Conservation (phyloP, 2,329 filamentous ascomycete species). For the Amylocarpus encephaloides region DNA sequence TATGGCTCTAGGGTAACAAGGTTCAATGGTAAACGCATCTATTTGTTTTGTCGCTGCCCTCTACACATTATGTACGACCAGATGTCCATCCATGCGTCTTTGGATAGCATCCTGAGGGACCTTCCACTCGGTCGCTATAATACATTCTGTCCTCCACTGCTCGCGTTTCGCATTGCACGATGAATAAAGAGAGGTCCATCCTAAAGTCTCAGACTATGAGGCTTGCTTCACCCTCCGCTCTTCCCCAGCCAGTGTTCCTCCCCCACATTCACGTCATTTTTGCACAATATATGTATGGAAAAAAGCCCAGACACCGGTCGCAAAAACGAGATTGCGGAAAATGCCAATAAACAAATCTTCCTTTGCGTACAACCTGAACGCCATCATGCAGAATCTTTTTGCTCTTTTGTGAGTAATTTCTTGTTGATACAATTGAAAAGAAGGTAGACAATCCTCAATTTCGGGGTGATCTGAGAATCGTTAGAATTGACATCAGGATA, state of each 20-base stretch:
- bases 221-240: neutral
- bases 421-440: slow-evolving; percentile 27
- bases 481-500: slow-evolving; percentile 4
- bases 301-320: slow-evolving; percentile 12
- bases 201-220: slow-evolving; percentile 7
- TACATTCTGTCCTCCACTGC: neutral
- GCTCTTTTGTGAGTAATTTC: slow-evolving; percentile 17
- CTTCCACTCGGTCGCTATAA: neutral
- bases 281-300: slow-evolving; percentile 2
- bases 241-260: neutral
- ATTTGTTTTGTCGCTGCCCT: neutral
- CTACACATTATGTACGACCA: neutral
- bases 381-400: slow-evolving; percentile 20
- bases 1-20: neutral
- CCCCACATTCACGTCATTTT: neutral
- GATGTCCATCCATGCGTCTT: neutral
- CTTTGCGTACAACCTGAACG: slow-evolving; percentile 16
- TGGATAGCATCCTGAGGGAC: too few relatives aligned
- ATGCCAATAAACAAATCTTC: slow-evolving; percentile 13
- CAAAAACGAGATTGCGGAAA: slow-evolving; percentile 4
- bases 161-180: neutral
- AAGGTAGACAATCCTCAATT: slow-evolving; percentile 10
- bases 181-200: slow-evolving; percentile 1
- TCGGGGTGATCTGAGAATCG: slow-evolving; percentile 20
- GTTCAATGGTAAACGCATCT: neutral